Evolutionary conservation across 2,329 filamentous ascomycete genomes (phyloP).

Genomic region (Ascochyta rabiei): DNA sequence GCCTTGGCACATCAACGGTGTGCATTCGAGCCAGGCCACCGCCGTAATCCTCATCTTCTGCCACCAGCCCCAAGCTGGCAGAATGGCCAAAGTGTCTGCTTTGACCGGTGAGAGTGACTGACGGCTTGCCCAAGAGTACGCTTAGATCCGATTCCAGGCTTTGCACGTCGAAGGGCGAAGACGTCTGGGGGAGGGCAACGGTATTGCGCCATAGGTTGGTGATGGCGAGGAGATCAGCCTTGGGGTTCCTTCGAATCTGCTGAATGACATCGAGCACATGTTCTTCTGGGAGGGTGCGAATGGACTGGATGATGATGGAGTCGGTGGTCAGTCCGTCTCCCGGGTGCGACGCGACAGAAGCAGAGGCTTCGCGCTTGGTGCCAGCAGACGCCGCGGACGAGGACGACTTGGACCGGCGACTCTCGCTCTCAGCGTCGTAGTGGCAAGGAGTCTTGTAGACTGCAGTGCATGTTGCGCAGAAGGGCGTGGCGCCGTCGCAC

Average conservation of each 20-base stretch:
- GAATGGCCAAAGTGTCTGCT: constrained; percentile 48
- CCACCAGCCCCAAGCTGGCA: constrained; percentile 45
- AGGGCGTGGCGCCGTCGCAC: constrained; percentile 58
- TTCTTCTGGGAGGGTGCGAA: constrained; percentile 53
- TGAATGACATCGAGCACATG: constrained; percentile 53
- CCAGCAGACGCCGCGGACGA: constrained; percentile 33
- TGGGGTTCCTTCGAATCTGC: constrained; percentile 50
- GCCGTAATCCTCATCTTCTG: constrained; percentile 43
- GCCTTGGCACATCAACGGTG: constrained; percentile 20
- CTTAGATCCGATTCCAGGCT: constrained; percentile 46
- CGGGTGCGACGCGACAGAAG: constrained; percentile 16
- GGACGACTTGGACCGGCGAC: constrained; percentile 50
- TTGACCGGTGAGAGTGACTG: constrained; percentile 41
- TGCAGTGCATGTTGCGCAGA: constrained; percentile 58
- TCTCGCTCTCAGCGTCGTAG: constrained; percentile 58
- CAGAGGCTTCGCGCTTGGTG: constrained; percentile 39
- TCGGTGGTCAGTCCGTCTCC: constrained; percentile 28
- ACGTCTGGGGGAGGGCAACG: constrained; percentile 41
- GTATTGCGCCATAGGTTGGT: constrained; percentile 50
- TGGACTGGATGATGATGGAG: constrained; percentile 53
- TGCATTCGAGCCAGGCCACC: constrained; percentile 21
- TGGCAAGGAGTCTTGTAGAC: constrained; percentile 58
- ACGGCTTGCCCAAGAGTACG: constrained; percentile 46
- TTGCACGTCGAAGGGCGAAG: constrained; percentile 27
- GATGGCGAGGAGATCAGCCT: constrained; percentile 48